Evolutionary conservation across 1,284 basidiomycete genomes (phyloP).

Genomic region (Cutaneotrichosporon cyanovorans): DNA sequence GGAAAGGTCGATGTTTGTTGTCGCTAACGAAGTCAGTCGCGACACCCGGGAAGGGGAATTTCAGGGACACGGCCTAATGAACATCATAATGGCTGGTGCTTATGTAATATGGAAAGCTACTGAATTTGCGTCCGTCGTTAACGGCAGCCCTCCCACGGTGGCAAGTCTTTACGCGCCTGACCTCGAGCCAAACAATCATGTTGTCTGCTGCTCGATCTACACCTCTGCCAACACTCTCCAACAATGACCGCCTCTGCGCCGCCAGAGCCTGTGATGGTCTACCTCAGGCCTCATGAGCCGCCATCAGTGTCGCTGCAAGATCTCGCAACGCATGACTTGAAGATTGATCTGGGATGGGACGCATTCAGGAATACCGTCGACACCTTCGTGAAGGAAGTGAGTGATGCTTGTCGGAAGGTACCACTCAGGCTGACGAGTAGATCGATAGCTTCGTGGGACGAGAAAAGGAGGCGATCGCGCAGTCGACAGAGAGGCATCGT

Average conservation of each 20-base stretch:
- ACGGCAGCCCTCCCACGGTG: not conserved
- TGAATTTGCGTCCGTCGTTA: too few relatives aligned
- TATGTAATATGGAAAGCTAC: too few relatives aligned
- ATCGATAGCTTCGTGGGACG: conserved; percentile 35
- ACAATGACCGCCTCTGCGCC: not conserved
- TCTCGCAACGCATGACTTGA: conserved; percentile 5
- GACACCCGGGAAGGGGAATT: not conserved
- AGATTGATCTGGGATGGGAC: conserved; percentile 30
- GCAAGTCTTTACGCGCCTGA: not conserved
- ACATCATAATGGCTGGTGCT: not conserved
- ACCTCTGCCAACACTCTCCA: too few relatives aligned
- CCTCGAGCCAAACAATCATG: conserved; percentile 15
- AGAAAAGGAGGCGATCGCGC: conserved; percentile 36
- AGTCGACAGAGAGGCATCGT: conserved; percentile 30
- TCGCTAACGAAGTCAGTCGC: conserved; percentile 6
- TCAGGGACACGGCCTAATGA: too few relatives aligned
- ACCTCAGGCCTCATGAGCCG: too few relatives aligned
- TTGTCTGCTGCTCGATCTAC: too few relatives aligned
- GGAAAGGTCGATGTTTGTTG: conserved; percentile 7
- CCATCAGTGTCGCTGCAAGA: too few relatives aligned
- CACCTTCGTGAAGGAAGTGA: conserved; percentile 33
- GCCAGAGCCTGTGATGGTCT: conserved; percentile 6
- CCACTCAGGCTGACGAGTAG: conserved; percentile 15
- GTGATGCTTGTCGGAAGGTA: conserved; percentile 12
- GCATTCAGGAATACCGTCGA: conserved; percentile 32